phyloP scores from a whole-genome alignment of 2,329 filamentous ascomycete genomes.

The Colletotrichum sp. region DNA sequence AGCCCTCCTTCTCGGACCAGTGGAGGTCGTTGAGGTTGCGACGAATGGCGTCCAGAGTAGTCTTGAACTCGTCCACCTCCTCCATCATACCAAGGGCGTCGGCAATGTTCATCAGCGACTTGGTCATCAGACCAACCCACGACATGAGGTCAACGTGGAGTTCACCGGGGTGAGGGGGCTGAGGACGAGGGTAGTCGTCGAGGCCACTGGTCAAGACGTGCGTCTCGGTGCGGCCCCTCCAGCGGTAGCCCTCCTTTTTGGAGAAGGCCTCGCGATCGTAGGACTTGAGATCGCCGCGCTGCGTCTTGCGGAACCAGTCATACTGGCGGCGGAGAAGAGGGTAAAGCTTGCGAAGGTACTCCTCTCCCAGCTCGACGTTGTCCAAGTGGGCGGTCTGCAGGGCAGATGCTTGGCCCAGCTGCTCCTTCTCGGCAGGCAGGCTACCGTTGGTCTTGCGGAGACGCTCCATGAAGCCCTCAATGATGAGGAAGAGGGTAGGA shows the following conservation, averaged over 20 bases:
- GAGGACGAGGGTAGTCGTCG: slow-evolving; percentile 93
- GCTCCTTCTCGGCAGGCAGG: slow-evolving; percentile 45
- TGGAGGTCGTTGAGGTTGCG: slow-evolving; percentile 92
- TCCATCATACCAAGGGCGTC: slow-evolving; percentile 75
- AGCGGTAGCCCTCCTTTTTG: slow-evolving; percentile 90
- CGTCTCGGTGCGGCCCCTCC: slow-evolving; percentile 85
- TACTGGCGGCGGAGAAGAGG: slow-evolving; percentile 89
- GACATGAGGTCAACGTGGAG: slow-evolving; percentile 93
- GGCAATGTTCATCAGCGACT: slow-evolving; percentile 82
- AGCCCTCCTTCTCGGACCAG: slow-evolving; percentile 81
- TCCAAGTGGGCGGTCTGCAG: slow-evolving; percentile 70
- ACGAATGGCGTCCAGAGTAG: slow-evolving; percentile 77
- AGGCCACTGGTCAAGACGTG: slow-evolving; percentile 93
- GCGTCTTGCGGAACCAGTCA: slow-evolving; percentile 93
- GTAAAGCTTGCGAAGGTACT: slow-evolving; percentile 80
- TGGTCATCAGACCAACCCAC: slow-evolving; percentile 97
- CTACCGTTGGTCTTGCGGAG: slow-evolving; percentile 63
- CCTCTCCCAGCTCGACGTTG: slow-evolving; percentile 69
- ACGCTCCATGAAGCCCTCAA: slow-evolving; percentile 84
- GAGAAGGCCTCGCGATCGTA: slow-evolving; percentile 92
- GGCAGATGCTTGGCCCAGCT: slow-evolving; percentile 44
- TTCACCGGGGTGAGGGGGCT: slow-evolving; percentile 94
- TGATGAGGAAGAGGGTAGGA: slow-evolving; percentile 88
- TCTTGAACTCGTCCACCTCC: slow-evolving; percentile 75
- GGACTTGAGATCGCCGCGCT: slow-evolving; percentile 85